Evolutionary conservation across 495 filamentous ascomycete species (phyloP).

Genomic region (Durotheca rogersii): DNA sequence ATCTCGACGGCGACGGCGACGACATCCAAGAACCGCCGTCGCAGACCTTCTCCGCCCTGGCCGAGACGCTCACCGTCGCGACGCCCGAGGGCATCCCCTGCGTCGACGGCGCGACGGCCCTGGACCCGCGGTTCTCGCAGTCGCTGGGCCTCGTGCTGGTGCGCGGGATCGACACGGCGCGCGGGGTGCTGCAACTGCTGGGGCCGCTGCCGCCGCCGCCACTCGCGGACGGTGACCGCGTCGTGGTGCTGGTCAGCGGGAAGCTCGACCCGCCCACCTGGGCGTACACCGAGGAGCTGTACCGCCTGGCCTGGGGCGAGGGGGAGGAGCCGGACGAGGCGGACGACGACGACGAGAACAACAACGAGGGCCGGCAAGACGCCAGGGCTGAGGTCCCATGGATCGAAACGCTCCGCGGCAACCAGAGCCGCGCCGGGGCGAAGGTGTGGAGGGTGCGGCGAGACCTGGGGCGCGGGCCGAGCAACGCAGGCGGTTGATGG

Average conservation of each 20-base stretch:
- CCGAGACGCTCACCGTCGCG: conserved; percentile 1
- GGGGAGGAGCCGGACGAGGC: conserved; percentile 18
- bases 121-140: conserved; percentile 47
- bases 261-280: conserved; percentile 59
- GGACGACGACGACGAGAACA: conserved; percentile 17
- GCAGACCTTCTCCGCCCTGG: conserved; percentile 6
- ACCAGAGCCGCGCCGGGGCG: conserved; percentile 50
- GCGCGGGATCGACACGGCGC: conserved; percentile 52
- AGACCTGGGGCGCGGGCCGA: conserved; percentile 48
- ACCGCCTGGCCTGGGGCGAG: conserved; percentile 26
- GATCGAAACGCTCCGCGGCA: conserved; percentile 52
- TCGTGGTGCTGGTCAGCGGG: conserved; percentile 58
- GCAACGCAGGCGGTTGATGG: conserved; percentile 14
- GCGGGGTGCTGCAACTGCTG: conserved; percentile 51
- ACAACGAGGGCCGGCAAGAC: background rate
- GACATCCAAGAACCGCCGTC: background rate
- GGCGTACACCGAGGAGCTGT: conserved; percentile 57
- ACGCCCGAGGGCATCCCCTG: conserved; percentile 43
- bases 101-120: conserved; percentile 43
- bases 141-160: conserved; percentile 55
- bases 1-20: conserved; percentile 14
- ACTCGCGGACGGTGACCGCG: too few species aligned
- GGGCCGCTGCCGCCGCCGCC: conserved; percentile 49
- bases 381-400: too few species aligned
- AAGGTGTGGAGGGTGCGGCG: conserved; percentile 57